Conservation (phyloP, 2,329 filamentous ascomycete species). For the Exophiala spinifera region DNA sequence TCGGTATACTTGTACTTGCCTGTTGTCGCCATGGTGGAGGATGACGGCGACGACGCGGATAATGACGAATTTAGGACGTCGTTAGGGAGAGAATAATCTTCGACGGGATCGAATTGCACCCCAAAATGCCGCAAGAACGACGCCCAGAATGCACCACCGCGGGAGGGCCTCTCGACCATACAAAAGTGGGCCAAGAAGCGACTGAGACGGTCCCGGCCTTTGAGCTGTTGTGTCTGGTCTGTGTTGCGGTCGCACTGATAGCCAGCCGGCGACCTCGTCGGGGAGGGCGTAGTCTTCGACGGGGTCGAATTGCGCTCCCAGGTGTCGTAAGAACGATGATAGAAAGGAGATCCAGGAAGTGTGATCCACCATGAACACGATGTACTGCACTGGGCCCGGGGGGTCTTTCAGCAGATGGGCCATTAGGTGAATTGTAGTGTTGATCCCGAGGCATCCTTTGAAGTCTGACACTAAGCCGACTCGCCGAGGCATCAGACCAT, state of each 20-base stretch:
- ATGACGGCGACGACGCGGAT: background rate
- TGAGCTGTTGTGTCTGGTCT: no score
- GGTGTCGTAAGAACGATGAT: background rate
- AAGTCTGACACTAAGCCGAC: no score
- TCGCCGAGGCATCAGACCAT: no score
- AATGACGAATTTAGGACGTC: background rate
- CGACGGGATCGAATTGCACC: background rate
- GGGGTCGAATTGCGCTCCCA: background rate
- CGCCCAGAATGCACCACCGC: background rate
- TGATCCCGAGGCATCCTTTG: no score
- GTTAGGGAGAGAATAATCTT: background rate
- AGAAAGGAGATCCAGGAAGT: background rate
- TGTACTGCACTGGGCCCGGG: no score
- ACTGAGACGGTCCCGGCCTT: no score
- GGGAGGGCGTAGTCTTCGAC: background rate
- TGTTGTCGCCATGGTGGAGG: slow-evolving; percentile 6
- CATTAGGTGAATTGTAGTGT: no score
- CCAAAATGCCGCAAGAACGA: background rate
- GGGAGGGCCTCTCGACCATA: background rate
- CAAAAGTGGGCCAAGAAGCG: no score
- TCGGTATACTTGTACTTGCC: slow-evolving; percentile 38
- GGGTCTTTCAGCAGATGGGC: no score
- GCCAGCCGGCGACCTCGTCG: background rate
- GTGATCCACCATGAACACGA: background rate
- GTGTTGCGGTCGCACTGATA: background rate